Conservation (phyloP, 768 basidiomycete genomes). For the Trametes elegans region DNA sequence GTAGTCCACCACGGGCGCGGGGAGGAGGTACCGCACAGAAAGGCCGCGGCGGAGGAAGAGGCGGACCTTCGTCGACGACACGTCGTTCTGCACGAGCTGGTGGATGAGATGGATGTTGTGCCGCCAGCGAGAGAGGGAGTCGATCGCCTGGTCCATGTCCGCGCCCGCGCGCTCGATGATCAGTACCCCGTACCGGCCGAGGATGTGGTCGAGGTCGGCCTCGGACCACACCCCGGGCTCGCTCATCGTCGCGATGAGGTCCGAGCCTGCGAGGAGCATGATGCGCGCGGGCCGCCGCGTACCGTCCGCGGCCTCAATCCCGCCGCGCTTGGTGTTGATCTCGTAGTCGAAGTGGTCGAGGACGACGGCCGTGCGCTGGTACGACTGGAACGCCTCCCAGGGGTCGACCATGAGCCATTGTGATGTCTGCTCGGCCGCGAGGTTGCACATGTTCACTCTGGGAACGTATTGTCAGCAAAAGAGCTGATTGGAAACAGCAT, state of each 20-base stretch:
- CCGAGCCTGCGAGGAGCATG: conserved; percentile 97
- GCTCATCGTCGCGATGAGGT: conserved; percentile 96
- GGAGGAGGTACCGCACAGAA: conserved; percentile 87
- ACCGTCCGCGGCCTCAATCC: conserved; percentile 70
- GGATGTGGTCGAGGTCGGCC: conserved; percentile 92
- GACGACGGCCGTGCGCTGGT: conserved; percentile 95
- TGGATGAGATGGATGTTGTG: conserved; percentile 89
- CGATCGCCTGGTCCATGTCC: conserved; percentile 81
- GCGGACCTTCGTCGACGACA: conserved; percentile 91
- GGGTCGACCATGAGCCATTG: conserved; percentile 97
- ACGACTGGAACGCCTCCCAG: conserved; percentile 95
- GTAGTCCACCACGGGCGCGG: conserved; percentile 88
- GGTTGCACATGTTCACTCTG: conserved; percentile 84
- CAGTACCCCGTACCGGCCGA: conserved; percentile 91
- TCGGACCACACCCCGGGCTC: conserved; percentile 98
- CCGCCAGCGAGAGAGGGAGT: conserved; percentile 71
- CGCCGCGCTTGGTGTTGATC: conserved; percentile 84
- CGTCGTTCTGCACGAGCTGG: conserved; percentile 95
- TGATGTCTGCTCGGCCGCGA: conserved; percentile 87
- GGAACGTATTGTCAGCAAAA: neutral
- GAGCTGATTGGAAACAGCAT: neutral
- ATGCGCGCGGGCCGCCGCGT: conserved; percentile 75
- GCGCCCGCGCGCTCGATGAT: conserved; percentile 96
- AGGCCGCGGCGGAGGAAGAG: conserved; percentile 77
- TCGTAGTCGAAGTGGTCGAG: conserved; percentile 96